Base-by-base conservation (phyloP, 208 protist species). In the Crithidia brevicula region DNA sequence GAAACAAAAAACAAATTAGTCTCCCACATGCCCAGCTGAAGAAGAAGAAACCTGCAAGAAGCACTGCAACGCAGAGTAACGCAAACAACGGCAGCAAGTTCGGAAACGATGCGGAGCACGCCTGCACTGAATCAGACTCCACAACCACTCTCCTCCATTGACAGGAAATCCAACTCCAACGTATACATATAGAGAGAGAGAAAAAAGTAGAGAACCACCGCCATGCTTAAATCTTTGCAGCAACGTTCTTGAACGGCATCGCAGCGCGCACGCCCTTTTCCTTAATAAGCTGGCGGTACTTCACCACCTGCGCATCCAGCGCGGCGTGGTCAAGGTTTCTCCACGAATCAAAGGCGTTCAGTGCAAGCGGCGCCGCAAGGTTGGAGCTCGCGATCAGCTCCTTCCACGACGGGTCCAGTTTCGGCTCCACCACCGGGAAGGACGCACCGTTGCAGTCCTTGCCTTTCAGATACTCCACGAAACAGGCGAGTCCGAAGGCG, bases 291-390 rank as follows among this genome's bases (percentile, higher is more conserved):
- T 42, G 36, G 57, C 77, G 68, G 77, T 67, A 73, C 47, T 61
- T 36, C 36, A 72, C 59, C 15, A 81, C 51, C 16, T 50, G 42
- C 30, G 52, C 51, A 31, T 81, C 69, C 8, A 81, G 69, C 16
- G 23, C 60, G 15, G 63, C 64, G 71, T 82, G 64, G 51, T 77
- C 61, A 8, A 68, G 20, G 28, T 45, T 50, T 18, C 72, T 64
- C 78, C 67, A 79, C 23, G 72, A 50, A 42, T 79, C 73, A 23
- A 72, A 79, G 40, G 57, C 66, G 64, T 72, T 78, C 27, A 78
- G 49, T 4, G 45, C 23, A 2, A 74, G 73, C 45, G 66, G 34
- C 16, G 56, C 60, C 3, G 25, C 13, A 7, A 62, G 67, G 52
- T 70, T 47, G 15, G 18, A 57, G n/a, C 43, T 59, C n/a, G 11